These are phyloP conservation scores for Aspergillus hancockii DNA, from an alignment of 495 filamentous ascomycete genomes.

Conservation along the genomic window DNA sequence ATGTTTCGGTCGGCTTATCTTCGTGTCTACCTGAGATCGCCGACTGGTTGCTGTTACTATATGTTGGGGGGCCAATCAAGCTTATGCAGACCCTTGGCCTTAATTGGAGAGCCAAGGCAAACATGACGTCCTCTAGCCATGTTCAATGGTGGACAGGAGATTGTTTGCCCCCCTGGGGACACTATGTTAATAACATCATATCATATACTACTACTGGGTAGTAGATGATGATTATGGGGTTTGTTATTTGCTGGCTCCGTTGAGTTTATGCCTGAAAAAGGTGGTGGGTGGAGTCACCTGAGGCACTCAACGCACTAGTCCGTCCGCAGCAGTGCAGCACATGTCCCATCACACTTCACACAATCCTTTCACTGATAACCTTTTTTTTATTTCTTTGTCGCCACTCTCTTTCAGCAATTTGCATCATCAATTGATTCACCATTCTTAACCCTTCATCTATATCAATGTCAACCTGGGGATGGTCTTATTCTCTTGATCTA, in stretches of 20 bases:
- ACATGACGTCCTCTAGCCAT: neutral
- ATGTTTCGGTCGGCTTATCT: neutral
- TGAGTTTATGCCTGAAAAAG: neutral
- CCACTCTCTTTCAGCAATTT: neutral
- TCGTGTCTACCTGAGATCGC: neutral
- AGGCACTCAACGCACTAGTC: neutral
- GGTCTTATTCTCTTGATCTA: neutral
- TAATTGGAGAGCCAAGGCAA: neutral
- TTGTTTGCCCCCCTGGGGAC: neutral
- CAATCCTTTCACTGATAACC: neutral
- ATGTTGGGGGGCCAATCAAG: neutral
- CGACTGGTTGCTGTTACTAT: neutral
- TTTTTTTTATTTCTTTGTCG: neutral
- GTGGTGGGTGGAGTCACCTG: neutral
- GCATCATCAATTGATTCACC: too few relatives aligned
- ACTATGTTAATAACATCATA: neutral
- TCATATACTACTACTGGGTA: neutral
- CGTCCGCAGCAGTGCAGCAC: constrained; percentile 2
- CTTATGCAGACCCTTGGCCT: neutral
- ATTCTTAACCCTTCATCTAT: neutral
- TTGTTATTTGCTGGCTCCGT: neutral
- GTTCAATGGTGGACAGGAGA: neutral
- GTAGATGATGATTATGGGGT: neutral
- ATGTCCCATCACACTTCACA: neutral
- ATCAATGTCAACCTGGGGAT: neutral